A percentile compares a stretch with the other conserved stretches of the same genome.
These are phyloP conservation scores for Canavalia ensiformis DNA, from an alignment of 306 rosid species.

Conservation along the genomic window DNA sequence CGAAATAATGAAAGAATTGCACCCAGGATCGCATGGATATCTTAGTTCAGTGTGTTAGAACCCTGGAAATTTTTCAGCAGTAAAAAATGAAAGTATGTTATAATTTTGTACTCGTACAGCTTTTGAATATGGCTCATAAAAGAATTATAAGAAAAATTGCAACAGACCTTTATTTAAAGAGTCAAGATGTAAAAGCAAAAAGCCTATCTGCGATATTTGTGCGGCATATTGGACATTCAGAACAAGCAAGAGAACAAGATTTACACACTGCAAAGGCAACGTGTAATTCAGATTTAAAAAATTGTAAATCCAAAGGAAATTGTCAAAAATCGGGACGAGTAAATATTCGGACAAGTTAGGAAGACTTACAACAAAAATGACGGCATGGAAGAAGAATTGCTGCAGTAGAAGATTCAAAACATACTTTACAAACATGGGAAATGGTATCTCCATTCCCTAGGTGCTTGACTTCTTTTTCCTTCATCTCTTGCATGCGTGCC, in stretches of 20 bases:
- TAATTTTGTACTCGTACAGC: conserved; percentile 23
- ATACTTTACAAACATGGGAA: conserved; percentile 95
- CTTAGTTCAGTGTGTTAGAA: conserved; percentile 47
- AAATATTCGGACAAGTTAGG: neutral
- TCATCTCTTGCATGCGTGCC: conserved; percentile 99
- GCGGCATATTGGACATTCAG: conserved; percentile 97
- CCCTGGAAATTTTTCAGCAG: conserved; percentile 61
- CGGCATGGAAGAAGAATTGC: conserved; percentile 98
- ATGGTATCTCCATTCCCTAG: conserved; percentile 85
- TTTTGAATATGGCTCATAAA: conserved; percentile 9
- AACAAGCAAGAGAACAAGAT: conserved; percentile 97
- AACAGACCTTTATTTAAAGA: conserved; percentile 57
- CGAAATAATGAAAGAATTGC: conserved; percentile 88
- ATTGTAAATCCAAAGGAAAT: conserved; percentile 25
- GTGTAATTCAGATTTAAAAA: conserved; percentile 33
- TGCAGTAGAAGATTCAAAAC: conserved; percentile 95
- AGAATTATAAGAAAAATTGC: conserved; percentile 7
- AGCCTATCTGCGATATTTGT: conserved; percentile 94
- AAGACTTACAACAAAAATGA: conserved; percentile 91
- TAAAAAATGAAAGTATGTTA: conserved; percentile 37
- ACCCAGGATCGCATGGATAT: conserved; percentile 52
- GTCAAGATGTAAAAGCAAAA: conserved; percentile 87
- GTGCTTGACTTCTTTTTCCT: conserved; percentile 87
- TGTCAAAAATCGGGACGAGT: neutral
- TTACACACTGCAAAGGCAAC: conserved; percentile 72